A percentile compares a stretch with the other conserved stretches of the same genome.
Evolutionary conservation across 106 monocot species (phyloP).

Genomic region (Dendrobium huoshanense): DNA sequence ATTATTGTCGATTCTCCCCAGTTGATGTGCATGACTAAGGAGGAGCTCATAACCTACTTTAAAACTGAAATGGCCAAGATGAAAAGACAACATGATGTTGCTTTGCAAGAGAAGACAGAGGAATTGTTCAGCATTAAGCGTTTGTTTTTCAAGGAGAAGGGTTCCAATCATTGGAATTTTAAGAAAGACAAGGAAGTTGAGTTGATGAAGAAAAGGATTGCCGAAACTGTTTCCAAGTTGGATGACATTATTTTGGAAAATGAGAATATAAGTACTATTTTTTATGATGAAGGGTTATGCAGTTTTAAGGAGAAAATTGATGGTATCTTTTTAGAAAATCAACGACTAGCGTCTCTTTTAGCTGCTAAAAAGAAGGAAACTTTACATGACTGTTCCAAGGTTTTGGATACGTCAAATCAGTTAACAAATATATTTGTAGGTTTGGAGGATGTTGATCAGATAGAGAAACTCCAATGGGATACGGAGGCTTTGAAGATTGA

Average conservation of each 20-base stretch:
- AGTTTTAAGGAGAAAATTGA: conserved; percentile 23
- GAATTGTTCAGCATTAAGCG: conserved; percentile 60
- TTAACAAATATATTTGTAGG: conserved; percentile 16
- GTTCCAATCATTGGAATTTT: conserved; percentile 26
- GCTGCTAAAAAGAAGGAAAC: conserved; percentile 24
- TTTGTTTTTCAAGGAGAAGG: conserved; percentile 51
- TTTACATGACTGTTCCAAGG: conserved; percentile 8
- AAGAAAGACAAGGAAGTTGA: conserved; percentile 59
- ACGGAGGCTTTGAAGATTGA: conserved; percentile 41
- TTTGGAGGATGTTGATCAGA: conserved; percentile 9
- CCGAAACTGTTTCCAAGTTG: conserved; percentile 38
- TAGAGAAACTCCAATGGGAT: conserved; percentile 25
- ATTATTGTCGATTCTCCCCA: conserved; percentile 16
- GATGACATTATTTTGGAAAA: conserved; percentile 42
- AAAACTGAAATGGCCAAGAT: conserved; percentile 48
- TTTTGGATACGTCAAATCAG: conserved; percentile 17
- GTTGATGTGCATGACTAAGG: conserved; percentile 36
- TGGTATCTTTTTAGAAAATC: conserved; percentile 22
- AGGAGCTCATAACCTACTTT: conserved; percentile 40
- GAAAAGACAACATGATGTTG: conserved; percentile 64
- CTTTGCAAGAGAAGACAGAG: conserved; percentile 71
- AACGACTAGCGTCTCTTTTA: conserved; percentile 18
- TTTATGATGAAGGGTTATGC: conserved; percentile 7
- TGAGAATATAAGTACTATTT: conserved; percentile 10
- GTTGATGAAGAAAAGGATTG: conserved; percentile 43